Evolutionary conservation across 2,329 filamentous ascomycete genomes (phyloP), one percentile per base, ranked within the genome.

Genomic region (Cercospora nicotianae): DNA sequence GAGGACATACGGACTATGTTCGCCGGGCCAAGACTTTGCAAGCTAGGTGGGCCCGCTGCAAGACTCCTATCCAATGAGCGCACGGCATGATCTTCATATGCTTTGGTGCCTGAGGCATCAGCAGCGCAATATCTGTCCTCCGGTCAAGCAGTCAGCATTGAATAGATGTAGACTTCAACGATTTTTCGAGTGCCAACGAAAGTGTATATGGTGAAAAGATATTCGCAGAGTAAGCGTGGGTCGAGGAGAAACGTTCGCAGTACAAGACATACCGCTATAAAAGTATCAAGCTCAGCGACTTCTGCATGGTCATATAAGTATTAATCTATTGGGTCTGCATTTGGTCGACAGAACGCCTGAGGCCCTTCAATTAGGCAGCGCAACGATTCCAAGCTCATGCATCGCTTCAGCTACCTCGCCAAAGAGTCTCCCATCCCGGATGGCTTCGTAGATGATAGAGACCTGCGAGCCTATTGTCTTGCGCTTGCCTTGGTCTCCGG

Each of bases 401-500:
- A 60, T 39, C 13, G 20, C 31, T 16, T 42, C 58, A 60, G 58
- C 18, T 13, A 60, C 12, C 30, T 60, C 18, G 20, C 58, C 58
- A 30, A 45, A 45, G 12, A 60, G 58, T 6, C 13, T 42, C 18
- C 33, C 58, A 28, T 60, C 58, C 31, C 58, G 33, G 12, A 62
- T 23, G 39, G 60, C 60, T 23, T 62, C 60, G 60, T 62, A 62
- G 20, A 62, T 51, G 8, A 51, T 62, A n/a, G 60, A 62, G 3
- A 62, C 60, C 18, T 48, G 60, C 12, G 60, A 62, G 16, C 60
- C 60, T 26, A 62, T 51, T 5, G 60, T 62, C 39, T 62, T 62
- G 18, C 28, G 30, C 3, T 13, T 42, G 26, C 6, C 39, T 16
- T 23, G 26, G 18, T 31, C 42, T 31, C 23, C 26, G n/a, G 60